Conservation (phyloP, 2,329 filamentous ascomycete species). For the Plenodomus biglobosus region DNA sequence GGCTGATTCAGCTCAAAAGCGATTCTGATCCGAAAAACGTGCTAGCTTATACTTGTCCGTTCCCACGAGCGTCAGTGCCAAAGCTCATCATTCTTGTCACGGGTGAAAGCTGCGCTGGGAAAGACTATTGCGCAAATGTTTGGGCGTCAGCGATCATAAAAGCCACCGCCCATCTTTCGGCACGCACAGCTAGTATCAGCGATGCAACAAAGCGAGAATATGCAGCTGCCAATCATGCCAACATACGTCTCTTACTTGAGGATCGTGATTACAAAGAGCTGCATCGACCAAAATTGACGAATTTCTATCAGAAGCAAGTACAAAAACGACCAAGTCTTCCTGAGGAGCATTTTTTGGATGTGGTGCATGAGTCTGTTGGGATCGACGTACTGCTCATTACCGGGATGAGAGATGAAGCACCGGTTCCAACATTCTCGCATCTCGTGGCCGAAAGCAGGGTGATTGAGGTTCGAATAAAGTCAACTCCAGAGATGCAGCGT, state of each 20-base stretch:
- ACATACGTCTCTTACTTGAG: constrained; percentile 51
- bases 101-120: constrained; percentile 58
- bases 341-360: constrained; percentile 44
- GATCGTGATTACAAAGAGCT: constrained; percentile 65
- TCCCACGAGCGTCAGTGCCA: constrained; percentile 41
- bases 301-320: constrained; percentile 55
- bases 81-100: constrained; percentile 52
- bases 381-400: constrained; percentile 63
- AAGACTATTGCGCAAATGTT: constrained; percentile 60
- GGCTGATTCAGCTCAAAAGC: constrained; percentile 56
- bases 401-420: constrained; percentile 63
- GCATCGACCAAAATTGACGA: constrained; percentile 56
- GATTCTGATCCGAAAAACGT: constrained; percentile 54
- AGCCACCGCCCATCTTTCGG: constrained; percentile 36
- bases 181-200: constrained; percentile 50
- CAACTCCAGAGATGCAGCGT: no score
- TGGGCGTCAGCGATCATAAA: constrained; percentile 52
- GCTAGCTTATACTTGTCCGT: constrained; percentile 59
- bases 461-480: no score
- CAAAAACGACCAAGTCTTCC: constrained; percentile 49
- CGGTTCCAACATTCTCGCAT: constrained; percentile 57
- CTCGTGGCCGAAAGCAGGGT: constrained; percentile 56
- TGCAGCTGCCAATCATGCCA: constrained; percentile 52
- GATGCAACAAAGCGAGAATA: constrained; percentile 60
- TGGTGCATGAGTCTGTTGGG: constrained; percentile 45